phyloP scores from a whole-genome alignment of 495 filamentous ascomycete genomes.

The Immersiella caudata region DNA sequence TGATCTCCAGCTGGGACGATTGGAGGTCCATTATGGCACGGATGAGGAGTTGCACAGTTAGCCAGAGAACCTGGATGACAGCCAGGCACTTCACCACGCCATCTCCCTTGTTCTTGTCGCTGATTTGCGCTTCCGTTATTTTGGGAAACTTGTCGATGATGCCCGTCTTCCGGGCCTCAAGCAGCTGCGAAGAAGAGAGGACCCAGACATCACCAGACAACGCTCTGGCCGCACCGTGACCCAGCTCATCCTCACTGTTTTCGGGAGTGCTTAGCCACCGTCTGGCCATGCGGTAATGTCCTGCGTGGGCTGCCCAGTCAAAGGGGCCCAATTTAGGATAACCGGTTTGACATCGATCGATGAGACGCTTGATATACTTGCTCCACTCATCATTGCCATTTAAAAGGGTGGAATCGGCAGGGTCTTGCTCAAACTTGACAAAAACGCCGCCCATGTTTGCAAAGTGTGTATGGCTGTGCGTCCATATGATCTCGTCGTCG shows the following conservation, averaged over 20 bases:
- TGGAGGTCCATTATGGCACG: not conserved
- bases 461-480: not conserved
- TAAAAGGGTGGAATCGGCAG: not conserved
- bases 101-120: constrained; percentile 15
- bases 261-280: not conserved
- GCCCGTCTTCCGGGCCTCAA: not conserved
- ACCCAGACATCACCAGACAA: not conserved
- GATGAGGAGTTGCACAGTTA: constrained; percentile 6
- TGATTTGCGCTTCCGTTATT: constrained; percentile 3
- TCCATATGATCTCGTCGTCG: constrained; percentile 5
- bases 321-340: constrained; percentile 12
- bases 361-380: not conserved
- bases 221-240: not conserved
- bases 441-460: constrained; percentile 15
- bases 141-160: not conserved
- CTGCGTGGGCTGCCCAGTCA: constrained; percentile 1
- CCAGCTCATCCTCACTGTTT: not conserved
- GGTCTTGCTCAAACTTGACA: not conserved
- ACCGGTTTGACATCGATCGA: not conserved
- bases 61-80: constrained; percentile 10
- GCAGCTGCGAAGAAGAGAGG: not conserved
- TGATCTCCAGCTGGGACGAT: constrained; percentile 16
- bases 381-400: not conserved
- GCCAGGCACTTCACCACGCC: constrained; percentile 1
- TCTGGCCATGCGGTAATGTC: not conserved